These are phyloP conservation scores for Boletus subcaerulescens DNA, from an alignment of 768 basidiomycete genomes.

Conservation along the genomic window DNA sequence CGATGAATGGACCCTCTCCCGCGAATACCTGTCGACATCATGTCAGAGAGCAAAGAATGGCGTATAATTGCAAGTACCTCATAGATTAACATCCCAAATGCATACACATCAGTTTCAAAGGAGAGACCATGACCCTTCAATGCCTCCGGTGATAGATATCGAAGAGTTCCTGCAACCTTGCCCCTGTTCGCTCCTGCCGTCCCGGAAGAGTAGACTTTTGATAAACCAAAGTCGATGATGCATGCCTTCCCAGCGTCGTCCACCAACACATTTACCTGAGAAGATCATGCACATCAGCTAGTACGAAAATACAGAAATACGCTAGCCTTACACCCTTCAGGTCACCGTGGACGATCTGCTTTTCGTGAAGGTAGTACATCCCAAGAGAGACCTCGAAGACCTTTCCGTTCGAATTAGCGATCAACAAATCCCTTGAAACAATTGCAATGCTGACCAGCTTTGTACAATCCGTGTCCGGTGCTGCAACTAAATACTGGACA, in stretches of 20 bases:
- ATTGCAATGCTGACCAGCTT: not conserved
- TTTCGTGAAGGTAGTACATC: constrained; percentile 14
- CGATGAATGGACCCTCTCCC: constrained; percentile 7
- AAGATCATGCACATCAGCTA: not conserved
- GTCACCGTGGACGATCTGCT: constrained; percentile 27
- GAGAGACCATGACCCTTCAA: constrained; percentile 11
- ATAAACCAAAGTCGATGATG: constrained; percentile 35
- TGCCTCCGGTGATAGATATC: constrained; percentile 34
- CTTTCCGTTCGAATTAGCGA: not conserved
- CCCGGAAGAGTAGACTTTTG: constrained; percentile 18
- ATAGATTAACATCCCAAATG: constrained; percentile 31
- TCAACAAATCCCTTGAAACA: not conserved
- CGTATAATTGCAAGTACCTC: constrained; percentile 15
- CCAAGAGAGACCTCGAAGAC: constrained; percentile 12
- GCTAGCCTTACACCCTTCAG: constrained; percentile 24
- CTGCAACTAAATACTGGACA: constrained; percentile 1
- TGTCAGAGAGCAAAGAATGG: not conserved
- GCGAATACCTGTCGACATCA: constrained; percentile 6
- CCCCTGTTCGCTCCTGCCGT: constrained; percentile 17
- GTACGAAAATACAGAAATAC: not conserved
- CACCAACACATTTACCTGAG: constrained; percentile 33
- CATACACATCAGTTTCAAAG: constrained; percentile 27
- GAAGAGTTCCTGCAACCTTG: constrained; percentile 25
- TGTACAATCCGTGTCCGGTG: not conserved
- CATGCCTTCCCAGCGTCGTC: constrained; percentile 30